Evolutionary conservation across 2,329 filamentous ascomycete genomes (phyloP).

Genomic region (Xylaria sp.): DNA sequence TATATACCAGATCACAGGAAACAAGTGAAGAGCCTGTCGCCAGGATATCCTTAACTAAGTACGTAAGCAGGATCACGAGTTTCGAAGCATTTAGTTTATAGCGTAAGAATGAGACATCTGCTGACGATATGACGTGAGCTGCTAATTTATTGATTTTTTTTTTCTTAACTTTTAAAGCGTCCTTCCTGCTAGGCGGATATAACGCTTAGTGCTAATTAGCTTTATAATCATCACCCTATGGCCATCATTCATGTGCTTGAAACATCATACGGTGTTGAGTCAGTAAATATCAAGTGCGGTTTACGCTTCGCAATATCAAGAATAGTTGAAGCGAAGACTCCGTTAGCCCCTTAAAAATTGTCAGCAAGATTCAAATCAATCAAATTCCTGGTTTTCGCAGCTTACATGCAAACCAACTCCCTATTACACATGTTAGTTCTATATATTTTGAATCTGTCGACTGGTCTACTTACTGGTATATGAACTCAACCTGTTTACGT

Average conservation of each 20-base stretch:
- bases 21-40: not conserved
- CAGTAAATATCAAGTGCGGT: constrained; percentile 84
- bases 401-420: constrained; percentile 88
- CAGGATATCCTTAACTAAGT: not conserved
- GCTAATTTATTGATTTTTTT: not conserved
- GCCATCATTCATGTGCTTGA: constrained; percentile 17
- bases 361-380: constrained; percentile 32
- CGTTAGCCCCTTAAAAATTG: constrained; percentile 77
- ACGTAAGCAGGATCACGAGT: not conserved
- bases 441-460: too few species aligned
- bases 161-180: not conserved
- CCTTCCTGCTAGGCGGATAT: constrained; percentile 8
- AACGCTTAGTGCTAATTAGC: not conserved
- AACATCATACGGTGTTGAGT: constrained; percentile 68
- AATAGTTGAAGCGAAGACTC: constrained; percentile 92
- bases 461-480: constrained; percentile 75
- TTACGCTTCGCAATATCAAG: constrained; percentile 89
- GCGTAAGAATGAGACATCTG: not conserved
- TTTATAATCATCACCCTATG: constrained; percentile 1
- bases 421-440: constrained; percentile 48
- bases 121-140: not conserved
- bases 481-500: constrained; percentile 72
- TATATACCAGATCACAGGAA: not conserved
- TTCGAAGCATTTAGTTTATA: not conserved
- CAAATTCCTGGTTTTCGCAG: constrained; percentile 24